A percentile compares a stretch with the other conserved stretches of the same genome.
phyloP scores from a whole-genome alignment of 1,139 yeast genomes.

The Insectozyma bohioensis region DNA sequence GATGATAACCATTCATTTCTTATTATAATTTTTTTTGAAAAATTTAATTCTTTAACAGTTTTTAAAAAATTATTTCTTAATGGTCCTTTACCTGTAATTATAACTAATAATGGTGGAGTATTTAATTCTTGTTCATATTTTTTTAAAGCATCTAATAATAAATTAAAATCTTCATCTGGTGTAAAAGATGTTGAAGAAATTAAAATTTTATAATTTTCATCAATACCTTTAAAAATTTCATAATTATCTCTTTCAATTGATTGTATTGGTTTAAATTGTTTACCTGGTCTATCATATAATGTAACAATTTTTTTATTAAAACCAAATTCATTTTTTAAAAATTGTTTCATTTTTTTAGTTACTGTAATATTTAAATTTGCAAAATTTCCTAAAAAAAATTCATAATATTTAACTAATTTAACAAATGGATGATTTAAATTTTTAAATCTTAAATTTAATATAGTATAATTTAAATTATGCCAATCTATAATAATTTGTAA shows the following conservation, averaged over 20 bases:
- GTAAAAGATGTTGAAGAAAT: slow-evolving; percentile 93
- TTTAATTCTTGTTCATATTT: slow-evolving; percentile 46
- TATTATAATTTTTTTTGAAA: slow-evolving; percentile 50
- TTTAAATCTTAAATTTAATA: slow-evolving; percentile 64
- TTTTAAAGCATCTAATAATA: slow-evolving; percentile 68
- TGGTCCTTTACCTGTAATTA: slow-evolving; percentile 97
- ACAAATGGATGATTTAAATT: slow-evolving; percentile 64
- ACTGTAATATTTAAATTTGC: slow-evolving; percentile 75
- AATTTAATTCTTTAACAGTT: slow-evolving; percentile 42
- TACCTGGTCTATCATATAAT: slow-evolving; percentile 75
- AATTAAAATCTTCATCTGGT: slow-evolving; percentile 84
- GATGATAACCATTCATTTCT: slow-evolving; percentile 74
- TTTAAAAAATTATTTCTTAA: slow-evolving; percentile 50
- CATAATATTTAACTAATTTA: slow-evolving; percentile 55
- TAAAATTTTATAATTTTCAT: slow-evolving; percentile 53
- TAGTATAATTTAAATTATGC: slow-evolving; percentile 93
- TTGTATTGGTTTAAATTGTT: slow-evolving; percentile 55
- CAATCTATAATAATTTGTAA: slow-evolving; percentile 81
- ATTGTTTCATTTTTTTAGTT: slow-evolving; percentile 69
- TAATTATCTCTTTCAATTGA: slow-evolving; percentile 12
- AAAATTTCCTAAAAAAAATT: slow-evolving; percentile 54
- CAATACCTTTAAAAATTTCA: slow-evolving; percentile 37
- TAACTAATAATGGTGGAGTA: slow-evolving; percentile 55
- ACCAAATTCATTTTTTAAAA: slow-evolving; percentile 55
- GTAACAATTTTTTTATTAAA: slow-evolving; percentile 41